Evolutionary conservation across 371 early-diverging fungal genomes (phyloP).

Genomic region (Rhizopus delemar): DNA sequence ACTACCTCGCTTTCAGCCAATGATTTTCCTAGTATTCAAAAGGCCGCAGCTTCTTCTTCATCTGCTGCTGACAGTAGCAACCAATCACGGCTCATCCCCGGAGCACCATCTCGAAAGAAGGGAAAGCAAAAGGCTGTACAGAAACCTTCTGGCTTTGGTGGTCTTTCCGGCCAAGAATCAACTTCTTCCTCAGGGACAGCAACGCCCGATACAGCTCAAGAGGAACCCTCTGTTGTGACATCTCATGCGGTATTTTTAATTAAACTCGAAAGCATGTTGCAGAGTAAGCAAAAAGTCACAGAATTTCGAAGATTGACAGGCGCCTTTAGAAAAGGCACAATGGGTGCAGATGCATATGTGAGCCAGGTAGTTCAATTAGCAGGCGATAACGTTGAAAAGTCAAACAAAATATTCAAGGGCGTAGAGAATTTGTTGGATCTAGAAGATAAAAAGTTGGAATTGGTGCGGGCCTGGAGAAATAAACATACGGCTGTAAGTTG

Average conservation of each 20-base stretch:
- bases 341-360: constrained; percentile 62
- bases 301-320: constrained; percentile 64
- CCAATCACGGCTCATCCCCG: constrained; percentile 15
- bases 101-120: constrained; percentile 16
- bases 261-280: constrained; percentile 45
- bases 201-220: constrained; percentile 1
- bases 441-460: constrained; percentile 60
- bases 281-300: constrained; percentile 50
- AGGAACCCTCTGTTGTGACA: constrained; percentile 12
- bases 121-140: constrained; percentile 18
- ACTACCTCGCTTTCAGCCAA: not conserved
- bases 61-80: not conserved
- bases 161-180: constrained; percentile 18
- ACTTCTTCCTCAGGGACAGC: constrained; percentile 11
- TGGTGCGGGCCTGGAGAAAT: constrained; percentile 74
- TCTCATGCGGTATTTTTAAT: constrained; percentile 50
- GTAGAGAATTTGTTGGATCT: constrained; percentile 57
- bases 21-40: constrained; percentile 7
- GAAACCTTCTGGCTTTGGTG: constrained; percentile 38
- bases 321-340: constrained; percentile 52
- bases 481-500: constrained; percentile 54
- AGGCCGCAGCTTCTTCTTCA: constrained; percentile 7
- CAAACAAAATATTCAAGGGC: constrained; percentile 55
- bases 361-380: constrained; percentile 54
- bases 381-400: constrained; percentile 41